Base-by-base conservation (phyloP, 306 rosid species). In the Cicer bijugum region DNA sequence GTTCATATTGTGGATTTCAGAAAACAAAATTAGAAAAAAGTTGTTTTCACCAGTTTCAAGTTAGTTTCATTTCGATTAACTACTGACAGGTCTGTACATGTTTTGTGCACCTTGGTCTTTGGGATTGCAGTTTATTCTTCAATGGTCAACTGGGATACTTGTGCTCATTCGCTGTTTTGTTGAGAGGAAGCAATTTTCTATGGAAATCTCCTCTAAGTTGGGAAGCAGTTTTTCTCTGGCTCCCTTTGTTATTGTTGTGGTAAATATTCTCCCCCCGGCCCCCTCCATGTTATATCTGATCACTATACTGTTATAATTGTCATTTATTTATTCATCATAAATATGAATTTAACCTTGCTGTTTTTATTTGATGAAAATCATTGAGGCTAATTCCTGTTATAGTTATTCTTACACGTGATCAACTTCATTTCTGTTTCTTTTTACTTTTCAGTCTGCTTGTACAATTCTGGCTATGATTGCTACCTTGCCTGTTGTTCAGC, bases 101-200 rank as follows among this genome's bases (percentile, higher is more conserved):
- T 80, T 88, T 89, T 84, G 85, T 87, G 83, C 84, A 73, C 88
- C 78, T 87, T 88, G 92, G 93, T 87, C 80, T 90, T 62, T 85
- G 98, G 80, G 97, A 86, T 89, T 91, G 97, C 97, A 93, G 98
- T 96, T 93, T 84, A 91, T 93, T 78, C 84, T 93, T 88, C 98
- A 93, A 85, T 93, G 98, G 98, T 74, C 88, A 56, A 93, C 96
- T 28, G 98, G 98, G 78, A 83, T 89, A 77, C 87, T 91, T 12
- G 97, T 93, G 85, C 89, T 93, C 44, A 80, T 93, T 77, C 85
- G 90, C 86, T 91, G 96, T 88, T 84, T 88, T 74, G 50, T 91
- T 79, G 89, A 93, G 91, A 89, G 85, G 92, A 89, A 84, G 84
- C 91, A 78, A 37, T 88, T 88, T 83, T 72, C 96, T 20, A 79